Evolutionary conservation across 73 alveolate genomes (phyloP).

Genomic region (Blepharisma stoltei): DNA sequence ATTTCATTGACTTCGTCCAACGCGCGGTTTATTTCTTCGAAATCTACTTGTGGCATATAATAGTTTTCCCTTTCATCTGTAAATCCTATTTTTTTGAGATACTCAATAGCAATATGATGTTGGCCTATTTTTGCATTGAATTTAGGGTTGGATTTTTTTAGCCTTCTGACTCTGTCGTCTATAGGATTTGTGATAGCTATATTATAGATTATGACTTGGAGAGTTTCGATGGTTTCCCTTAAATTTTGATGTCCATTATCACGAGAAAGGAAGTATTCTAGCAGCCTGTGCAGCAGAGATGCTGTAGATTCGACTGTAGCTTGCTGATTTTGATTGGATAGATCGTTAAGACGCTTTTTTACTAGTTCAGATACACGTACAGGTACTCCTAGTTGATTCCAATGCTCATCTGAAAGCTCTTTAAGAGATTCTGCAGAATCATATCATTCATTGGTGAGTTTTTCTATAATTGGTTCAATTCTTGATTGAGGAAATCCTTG

Average conservation of each 20-base stretch:
- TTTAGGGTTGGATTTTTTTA: conserved; percentile 10
- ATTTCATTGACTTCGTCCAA: background rate
- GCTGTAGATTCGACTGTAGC: background rate
- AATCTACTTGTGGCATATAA: background rate
- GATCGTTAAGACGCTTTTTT: conserved; percentile 9
- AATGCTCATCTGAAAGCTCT: background rate
- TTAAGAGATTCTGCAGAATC: background rate
- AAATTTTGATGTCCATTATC: background rate
- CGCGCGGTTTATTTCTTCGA: background rate
- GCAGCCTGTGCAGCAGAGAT: background rate
- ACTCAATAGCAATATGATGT: background rate
- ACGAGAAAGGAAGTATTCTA: background rate
- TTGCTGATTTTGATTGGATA: too few species aligned
- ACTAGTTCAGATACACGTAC: background rate
- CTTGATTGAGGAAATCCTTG: conserved; percentile 2
- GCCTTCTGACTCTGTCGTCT: background rate
- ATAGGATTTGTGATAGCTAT: background rate
- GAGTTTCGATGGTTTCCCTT: background rate
- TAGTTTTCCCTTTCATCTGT: background rate
- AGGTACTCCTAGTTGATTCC: background rate
- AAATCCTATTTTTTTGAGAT: background rate
- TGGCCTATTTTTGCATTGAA: conserved; percentile 5
- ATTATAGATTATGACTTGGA: background rate
- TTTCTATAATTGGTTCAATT: background rate
- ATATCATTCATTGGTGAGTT: conserved; percentile 3